These are phyloP conservation scores for Gentiana macrophylla DNA, from an alignment of 257 asterid genomes.

Conservation along the genomic window DNA sequence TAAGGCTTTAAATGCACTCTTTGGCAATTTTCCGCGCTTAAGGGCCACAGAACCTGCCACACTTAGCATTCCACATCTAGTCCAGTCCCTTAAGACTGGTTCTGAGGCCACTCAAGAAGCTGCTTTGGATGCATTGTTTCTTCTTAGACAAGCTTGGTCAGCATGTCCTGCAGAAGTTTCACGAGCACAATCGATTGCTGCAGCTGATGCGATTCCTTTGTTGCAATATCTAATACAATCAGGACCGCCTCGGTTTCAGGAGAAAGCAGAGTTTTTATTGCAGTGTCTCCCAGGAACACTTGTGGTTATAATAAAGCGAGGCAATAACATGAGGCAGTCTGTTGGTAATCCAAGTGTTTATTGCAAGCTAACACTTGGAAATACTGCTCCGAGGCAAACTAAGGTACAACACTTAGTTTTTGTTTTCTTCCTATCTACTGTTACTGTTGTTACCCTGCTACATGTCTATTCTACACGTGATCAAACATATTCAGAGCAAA, in stretches of 20 bases:
- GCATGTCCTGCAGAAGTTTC: conserved; percentile 98
- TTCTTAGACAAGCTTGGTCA: conserved; percentile 97
- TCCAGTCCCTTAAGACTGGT: conserved; percentile 87
- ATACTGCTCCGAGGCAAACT: conserved; percentile 81
- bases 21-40: conserved; percentile 87
- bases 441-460: too few relatives aligned
- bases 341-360: conserved; percentile 90
- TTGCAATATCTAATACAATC: conserved; percentile 92
- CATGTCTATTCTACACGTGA: too few relatives aligned
- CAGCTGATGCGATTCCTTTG: conserved; percentile 90
- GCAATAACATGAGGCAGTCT: conserved; percentile 94
- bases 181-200: conserved; percentile 92
- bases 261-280: conserved; percentile 81
- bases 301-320: conserved; percentile 79
- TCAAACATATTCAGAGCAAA: too few relatives aligned
- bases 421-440: background rate
- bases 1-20: conserved; percentile 85
- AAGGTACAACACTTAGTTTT: conserved; percentile 33
- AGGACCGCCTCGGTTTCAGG: conserved; percentile 95
- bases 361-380: conserved; percentile 96
- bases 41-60: conserved; percentile 98
- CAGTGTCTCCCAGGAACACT: conserved; percentile 94
- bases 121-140: conserved; percentile 85
- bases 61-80: conserved; percentile 90
- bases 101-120: conserved; percentile 98